Evolutionary conservation across 352 stramenopile genomes (phyloP), one percentile per base, ranked within the genome.

Genomic region (Blastocystis sp.): DNA sequence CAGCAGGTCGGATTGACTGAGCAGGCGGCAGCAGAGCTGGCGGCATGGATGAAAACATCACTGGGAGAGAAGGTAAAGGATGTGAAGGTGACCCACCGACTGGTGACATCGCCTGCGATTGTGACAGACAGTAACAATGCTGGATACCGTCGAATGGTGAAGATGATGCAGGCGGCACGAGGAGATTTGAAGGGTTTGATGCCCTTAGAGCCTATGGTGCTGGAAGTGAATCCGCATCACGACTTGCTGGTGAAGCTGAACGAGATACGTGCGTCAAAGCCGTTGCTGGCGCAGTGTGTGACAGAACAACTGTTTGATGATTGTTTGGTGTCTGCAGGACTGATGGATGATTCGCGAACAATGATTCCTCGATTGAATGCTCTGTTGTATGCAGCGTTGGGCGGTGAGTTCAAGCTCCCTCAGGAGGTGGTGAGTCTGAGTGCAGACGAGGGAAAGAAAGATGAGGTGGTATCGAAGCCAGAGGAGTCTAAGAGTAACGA

Each of bases 181-280:
- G 75, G 80, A 20, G 90, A 70, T 29, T 56, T 90, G 11, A 87
- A 92, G 45, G 70, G 79, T 26, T 45, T 80, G n/a, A 80, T 97
- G 56, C 94, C 94, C 39, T 98, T 98, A 92, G 96, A 99, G 92
- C 94, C 97, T 79, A 23, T 88, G 39, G 66, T 79, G 39, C 93
- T 99, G 63, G 96, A 99, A 92, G 94, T 99, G 89, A 99, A 99
- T 94, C 95, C 96, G 37, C 94, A 94, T 61, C 97, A 99, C 92
- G 95, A 95, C 69, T 96, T 99, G 87, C 96, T 98, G 87, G 92
- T 97, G 13, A 94, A 96, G 75, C 90, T 99, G 43, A 94, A 98
- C 90, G 87, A 91, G 69, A 91, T 98, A 63, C 94, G 93, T 20
- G 92, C 94, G 64, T 90, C 92, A 4, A 95, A 98, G 76, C 92